A percentile compares a stretch with the other conserved stretches of the same genome.
Conservation (phyloP, 257 asterid genomes). For the Lithospermum erythrorhizon region DNA sequence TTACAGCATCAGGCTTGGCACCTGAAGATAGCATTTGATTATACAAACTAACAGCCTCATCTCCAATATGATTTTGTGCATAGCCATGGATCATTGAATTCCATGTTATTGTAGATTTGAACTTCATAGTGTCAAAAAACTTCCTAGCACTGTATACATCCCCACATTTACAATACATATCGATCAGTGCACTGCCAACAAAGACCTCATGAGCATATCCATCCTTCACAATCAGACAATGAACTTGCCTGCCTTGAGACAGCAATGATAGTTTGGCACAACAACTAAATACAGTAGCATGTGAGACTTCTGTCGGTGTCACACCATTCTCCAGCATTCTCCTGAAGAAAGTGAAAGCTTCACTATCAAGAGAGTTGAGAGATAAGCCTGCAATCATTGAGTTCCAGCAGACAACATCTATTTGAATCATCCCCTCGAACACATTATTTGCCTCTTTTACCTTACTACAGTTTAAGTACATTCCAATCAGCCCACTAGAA, state of each 20-base stretch:
- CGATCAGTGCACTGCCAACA: conserved; percentile 47
- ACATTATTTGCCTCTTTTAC: conserved; percentile 35
- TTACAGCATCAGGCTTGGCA: conserved; percentile 39
- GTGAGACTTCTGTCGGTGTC: conserved; percentile 47
- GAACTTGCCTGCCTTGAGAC: conserved; percentile 53
- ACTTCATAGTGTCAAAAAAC: conserved; percentile 36
- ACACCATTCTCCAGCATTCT: conserved; percentile 34
- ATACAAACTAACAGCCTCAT: conserved; percentile 42
- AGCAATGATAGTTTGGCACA: conserved; percentile 40
- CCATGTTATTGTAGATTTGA: conserved; percentile 41
- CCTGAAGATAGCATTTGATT: conserved; percentile 26
- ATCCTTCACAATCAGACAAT: conserved; percentile 31
- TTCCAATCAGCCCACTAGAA: conserved; percentile 55
- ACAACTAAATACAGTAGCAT: conserved; percentile 40
- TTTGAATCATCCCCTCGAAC: conserved; percentile 26
- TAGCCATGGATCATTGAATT: conserved; percentile 66
- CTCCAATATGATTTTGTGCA: conserved; percentile 49
- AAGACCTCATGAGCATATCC: conserved; percentile 40
- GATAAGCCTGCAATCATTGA: conserved; percentile 57
- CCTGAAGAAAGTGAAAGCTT: conserved; percentile 39
- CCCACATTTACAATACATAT: conserved; percentile 59
- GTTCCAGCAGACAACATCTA: conserved; percentile 56
- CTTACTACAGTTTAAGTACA: conserved; percentile 51
- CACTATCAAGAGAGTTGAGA: conserved; percentile 30
- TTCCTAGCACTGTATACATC: conserved; percentile 28